Percentiles rank a stretch among this genome's conserved stretches.
phyloP scores from a whole-genome alignment of 2,329 filamentous ascomycete species.

The Cladosporium sp. region DNA sequence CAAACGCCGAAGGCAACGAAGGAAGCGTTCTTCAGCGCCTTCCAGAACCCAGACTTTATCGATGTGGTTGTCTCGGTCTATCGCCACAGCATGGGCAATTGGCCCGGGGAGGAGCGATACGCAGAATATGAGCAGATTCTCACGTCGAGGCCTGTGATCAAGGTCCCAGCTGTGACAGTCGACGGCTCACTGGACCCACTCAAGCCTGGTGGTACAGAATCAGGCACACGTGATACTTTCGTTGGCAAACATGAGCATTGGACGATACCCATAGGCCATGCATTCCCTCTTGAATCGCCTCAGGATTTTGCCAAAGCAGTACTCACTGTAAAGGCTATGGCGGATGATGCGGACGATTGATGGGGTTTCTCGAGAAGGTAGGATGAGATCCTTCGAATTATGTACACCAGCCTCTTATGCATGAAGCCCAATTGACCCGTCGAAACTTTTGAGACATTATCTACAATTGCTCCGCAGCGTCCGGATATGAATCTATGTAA shows the following conservation, averaged over 20 bases:
- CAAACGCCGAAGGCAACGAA: not conserved
- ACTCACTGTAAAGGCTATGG: not conserved
- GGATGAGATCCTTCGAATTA: too few species aligned
- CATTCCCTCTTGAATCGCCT: not conserved
- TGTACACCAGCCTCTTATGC: too few species aligned
- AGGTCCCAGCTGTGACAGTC: not conserved
- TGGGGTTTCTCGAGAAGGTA: too few species aligned
- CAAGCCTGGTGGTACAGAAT: not conserved
- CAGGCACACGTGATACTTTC: not conserved
- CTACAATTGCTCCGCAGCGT: not conserved
- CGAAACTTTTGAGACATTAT: not conserved
- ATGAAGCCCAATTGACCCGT: too few species aligned
- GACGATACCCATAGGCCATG: not conserved
- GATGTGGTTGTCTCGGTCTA: not conserved
- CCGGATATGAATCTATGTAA: constrained; percentile 28
- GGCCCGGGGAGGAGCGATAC: not conserved
- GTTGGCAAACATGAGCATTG: constrained; percentile 1
- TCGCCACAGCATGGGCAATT: constrained; percentile 1
- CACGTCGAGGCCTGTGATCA: not conserved
- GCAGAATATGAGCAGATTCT: not conserved
- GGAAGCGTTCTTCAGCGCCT: not conserved
- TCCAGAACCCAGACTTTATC: not conserved
- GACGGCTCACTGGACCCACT: not conserved
- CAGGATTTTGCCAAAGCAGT: not conserved
- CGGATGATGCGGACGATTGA: too few species aligned